These are phyloP conservation scores for Penstemon newberryi DNA, from an alignment of 257 asterid genomes.

Conservation along the genomic window DNA sequence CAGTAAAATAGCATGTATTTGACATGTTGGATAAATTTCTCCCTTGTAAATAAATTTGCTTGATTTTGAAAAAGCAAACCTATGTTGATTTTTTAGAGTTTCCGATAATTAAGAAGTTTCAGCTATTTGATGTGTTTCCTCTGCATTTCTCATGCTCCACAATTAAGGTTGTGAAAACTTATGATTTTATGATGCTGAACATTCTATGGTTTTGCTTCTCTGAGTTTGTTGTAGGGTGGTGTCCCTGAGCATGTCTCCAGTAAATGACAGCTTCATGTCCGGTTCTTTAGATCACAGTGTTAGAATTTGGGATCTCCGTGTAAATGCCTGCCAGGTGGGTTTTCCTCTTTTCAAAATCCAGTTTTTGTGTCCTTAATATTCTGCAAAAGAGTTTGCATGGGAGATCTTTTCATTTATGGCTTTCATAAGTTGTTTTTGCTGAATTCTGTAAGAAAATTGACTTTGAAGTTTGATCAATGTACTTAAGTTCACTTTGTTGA, in stretches of 20 bases:
- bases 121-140: neutral
- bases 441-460: too few relatives aligned
- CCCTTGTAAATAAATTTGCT: neutral
- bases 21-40: neutral
- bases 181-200: constrained; percentile 12
- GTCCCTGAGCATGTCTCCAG: constrained; percentile 94
- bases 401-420: neutral
- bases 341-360: neutral
- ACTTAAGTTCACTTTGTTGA: constrained; percentile 4
- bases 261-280: constrained; percentile 93
- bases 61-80: neutral
- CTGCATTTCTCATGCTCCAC: neutral
- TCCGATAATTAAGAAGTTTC: neutral
- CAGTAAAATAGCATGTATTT: too few relatives aligned
- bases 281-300: constrained; percentile 96
- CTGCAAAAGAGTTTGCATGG: too few relatives aligned
- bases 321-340: constrained; percentile 94
- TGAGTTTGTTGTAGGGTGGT: constrained; percentile 62
- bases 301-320: constrained; percentile 96
- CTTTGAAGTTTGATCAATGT: neutral
- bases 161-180: neutral
- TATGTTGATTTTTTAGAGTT: neutral
- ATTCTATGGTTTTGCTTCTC: constrained; percentile 19
- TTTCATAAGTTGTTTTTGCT: neutral
- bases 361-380: too few relatives aligned